Percentiles rank a stretch among this genome's conserved stretches.
Evolutionary conservation across 2,329 filamentous ascomycete species (phyloP).

Genomic region (Cercospora citrullina): DNA sequence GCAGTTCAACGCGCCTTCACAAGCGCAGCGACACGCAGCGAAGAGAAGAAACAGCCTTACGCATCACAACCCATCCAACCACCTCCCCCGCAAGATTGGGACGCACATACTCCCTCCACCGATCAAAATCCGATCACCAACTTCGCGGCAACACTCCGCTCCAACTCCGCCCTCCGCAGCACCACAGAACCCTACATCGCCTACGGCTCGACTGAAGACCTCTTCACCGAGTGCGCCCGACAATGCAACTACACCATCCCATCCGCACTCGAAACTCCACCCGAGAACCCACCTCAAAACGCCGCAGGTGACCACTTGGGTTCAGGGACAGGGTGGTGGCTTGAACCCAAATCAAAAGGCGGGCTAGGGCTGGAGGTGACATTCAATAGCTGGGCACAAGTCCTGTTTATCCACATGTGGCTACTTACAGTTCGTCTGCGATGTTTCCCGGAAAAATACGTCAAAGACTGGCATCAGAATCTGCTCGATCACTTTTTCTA

Average conservation of each 20-base stretch:
- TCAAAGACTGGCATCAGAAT: slow-evolving; percentile 80
- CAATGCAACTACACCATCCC: slow-evolving; percentile 77
- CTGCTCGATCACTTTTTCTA: slow-evolving; percentile 95
- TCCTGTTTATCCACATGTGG: slow-evolving; percentile 96
- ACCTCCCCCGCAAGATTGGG: slow-evolving; percentile 17
- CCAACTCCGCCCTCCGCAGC: slow-evolving; percentile 38
- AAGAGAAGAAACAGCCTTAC: slow-evolving; percentile 15
- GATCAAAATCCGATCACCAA: slow-evolving; percentile 24
- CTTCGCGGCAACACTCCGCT: slow-evolving; percentile 31
- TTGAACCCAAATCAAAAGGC: slow-evolving; percentile 51
- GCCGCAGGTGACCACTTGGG: slow-evolving; percentile 82
- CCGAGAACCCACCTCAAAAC: slow-evolving; percentile 67
- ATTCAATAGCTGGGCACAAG: slow-evolving; percentile 93
- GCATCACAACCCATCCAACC: slow-evolving; percentile 18
- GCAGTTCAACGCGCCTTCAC: slow-evolving; percentile 5
- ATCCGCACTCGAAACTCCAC: slow-evolving; percentile 61
- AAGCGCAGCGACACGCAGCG: slow-evolving; percentile 14
- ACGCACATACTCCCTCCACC: slow-evolving; percentile 14
- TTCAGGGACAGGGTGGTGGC: slow-evolving; percentile 74
- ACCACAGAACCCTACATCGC: slow-evolving; percentile 71
- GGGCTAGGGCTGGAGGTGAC: slow-evolving; percentile 73
- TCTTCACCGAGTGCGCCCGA: slow-evolving; percentile 73
- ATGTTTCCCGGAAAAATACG: slow-evolving; percentile 68
- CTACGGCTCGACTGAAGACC: slow-evolving; percentile 72
- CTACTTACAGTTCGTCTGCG: slow-evolving; percentile 81